Evolutionary conservation across 2,329 filamentous ascomycete genomes (phyloP), one percentile per base, ranked within the genome.

Genomic region (Diaporthe humulicola): DNA sequence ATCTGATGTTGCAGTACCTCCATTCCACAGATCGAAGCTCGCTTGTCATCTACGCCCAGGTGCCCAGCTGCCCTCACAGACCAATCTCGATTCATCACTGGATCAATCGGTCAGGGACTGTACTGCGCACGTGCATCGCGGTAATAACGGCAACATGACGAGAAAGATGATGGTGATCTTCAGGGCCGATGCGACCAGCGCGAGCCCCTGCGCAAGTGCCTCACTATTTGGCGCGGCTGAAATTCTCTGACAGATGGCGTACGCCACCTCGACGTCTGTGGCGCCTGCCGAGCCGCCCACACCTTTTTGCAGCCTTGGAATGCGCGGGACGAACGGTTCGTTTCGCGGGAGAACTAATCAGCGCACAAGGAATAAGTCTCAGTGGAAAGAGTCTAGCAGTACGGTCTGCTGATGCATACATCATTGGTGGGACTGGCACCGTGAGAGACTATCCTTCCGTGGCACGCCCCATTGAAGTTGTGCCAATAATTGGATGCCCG

Each of bases 171-270:
- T 54, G 19, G 52, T 56, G 50, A 72, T 72, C 70, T 64, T 56
- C 70, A 72, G 48, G 57, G 70, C 42, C 57, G n/a, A 64, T 28
- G 57, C 70, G n/a, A 33, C 58, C 57, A n/a, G 50, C 67, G 57
- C 70, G n/a, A 52, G 45, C 30, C 40, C 70, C 45, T 54, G 57
- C 70, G 64, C 64, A 69, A 54, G 48, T 54, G 64, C 69, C 45
- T 42, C n/a, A n/a, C 19, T 25, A 28, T n/a, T 45, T 42, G 30
- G n/a, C 33, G 50, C 45, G 57, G 45, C 70, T 54, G 33, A 54
- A 30, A 52, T 54, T 54, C 56, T 64, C 48, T 64, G 57, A 56
- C 70, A 40, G 69, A 36, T 71, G n/a, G 70, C 70, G 57, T 19
- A n/a, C 60, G 45, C 52, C 48, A 42, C 45, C 6, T 25, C 33